phyloP scores from a whole-genome alignment of 305 asterid genomes.

The Vinca major region DNA sequence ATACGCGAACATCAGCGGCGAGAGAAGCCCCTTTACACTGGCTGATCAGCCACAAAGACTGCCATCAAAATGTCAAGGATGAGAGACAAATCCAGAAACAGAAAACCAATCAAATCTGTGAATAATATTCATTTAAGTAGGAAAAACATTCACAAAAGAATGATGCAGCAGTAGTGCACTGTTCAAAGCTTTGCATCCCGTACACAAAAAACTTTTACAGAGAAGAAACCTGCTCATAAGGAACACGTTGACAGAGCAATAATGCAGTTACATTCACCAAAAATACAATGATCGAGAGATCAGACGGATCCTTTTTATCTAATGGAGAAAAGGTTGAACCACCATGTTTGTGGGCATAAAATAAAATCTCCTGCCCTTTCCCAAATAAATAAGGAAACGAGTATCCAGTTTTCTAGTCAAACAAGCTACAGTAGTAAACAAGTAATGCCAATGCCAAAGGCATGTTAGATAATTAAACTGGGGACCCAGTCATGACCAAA shows the following conservation, averaged over 20 bases:
- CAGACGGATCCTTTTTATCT: neutral
- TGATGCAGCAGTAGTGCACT: neutral
- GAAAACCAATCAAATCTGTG: neutral
- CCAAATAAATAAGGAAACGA: neutral
- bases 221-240: neutral
- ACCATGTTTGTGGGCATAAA: neutral
- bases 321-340: neutral
- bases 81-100: conserved; percentile 11
- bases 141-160: neutral
- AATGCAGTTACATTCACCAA: neutral
- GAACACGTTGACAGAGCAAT: neutral
- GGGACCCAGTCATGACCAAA: neutral
- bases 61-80: conserved; percentile 20
- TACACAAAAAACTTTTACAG: neutral
- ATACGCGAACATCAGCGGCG: conserved; percentile 31
- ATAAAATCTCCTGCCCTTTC: too few species aligned
- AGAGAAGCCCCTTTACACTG: conserved; percentile 25
- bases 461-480: neutral
- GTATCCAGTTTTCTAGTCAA: neutral
- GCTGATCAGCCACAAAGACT: conserved; percentile 38
- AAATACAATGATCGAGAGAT: neutral
- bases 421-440: neutral
- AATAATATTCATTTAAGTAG: neutral
- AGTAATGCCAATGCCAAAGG: neutral
- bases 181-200: neutral